Conservation (phyloP, 1,139 yeast species). For the Saccharomyces uvarum region DNA sequence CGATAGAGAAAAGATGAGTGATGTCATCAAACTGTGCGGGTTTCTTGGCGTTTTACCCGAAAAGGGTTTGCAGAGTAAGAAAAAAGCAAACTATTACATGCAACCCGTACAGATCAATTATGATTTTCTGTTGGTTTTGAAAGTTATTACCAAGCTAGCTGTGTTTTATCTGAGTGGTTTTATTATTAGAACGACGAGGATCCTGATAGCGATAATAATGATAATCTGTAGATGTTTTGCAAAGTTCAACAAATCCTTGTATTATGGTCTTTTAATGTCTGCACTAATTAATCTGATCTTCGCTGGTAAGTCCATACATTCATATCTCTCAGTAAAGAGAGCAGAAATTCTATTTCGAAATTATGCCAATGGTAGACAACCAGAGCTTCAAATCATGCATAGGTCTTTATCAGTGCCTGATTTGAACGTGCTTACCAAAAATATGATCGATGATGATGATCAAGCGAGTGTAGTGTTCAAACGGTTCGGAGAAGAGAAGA, state of each 20-base stretch:
- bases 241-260: conserved; percentile 19
- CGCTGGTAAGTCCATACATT: conserved; percentile 43
- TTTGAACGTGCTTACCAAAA: conserved; percentile 41
- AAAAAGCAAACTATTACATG: not conserved
- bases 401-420: conserved; percentile 63
- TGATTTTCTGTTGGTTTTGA: conserved; percentile 17
- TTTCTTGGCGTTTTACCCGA: conserved; percentile 18
- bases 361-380: conserved; percentile 35
- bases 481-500: conserved; percentile 21
- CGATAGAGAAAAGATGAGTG: conserved; percentile 38
- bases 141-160: conserved; percentile 20
- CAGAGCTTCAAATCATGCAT: conserved; percentile 40
- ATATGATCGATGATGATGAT: conserved; percentile 19
- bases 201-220: conserved; percentile 16
- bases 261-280: conserved; percentile 18
- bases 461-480: conserved; percentile 17
- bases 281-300: conserved; percentile 44
- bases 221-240: conserved; percentile 16
- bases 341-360: conserved; percentile 44
- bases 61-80: not conserved
- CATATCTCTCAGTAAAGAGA: conserved; percentile 59
- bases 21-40: conserved; percentile 63
- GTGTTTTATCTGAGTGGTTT: conserved; percentile 13
- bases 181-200: conserved; percentile 14
- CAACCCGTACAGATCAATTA: conserved; percentile 18